Evolutionary conservation across 495 filamentous ascomycete genomes (phyloP).

Genomic region (Penicillium taxi): DNA sequence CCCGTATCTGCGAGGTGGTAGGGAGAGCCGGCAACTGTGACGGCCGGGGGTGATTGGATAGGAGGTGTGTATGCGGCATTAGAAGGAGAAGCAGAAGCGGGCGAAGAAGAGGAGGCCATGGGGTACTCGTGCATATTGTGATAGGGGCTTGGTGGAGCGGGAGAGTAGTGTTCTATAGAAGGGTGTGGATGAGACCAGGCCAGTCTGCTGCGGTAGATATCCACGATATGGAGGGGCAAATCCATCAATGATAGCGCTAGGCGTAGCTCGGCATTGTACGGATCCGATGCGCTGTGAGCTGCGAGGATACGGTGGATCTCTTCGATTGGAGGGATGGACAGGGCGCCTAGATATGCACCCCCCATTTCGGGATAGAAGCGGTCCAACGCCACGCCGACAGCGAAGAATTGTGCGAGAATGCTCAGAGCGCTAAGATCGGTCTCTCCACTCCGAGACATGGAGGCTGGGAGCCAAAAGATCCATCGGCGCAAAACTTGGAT

Average conservation of each 20-base stretch:
- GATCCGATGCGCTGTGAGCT: conserved; percentile 25
- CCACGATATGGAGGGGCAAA: conserved; percentile 28
- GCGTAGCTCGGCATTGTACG: conserved; percentile 30
- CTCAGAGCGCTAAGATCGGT: conserved; percentile 35
- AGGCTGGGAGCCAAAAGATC: conserved; percentile 89
- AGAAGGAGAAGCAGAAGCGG: conserved; percentile 32
- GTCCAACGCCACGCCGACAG: conserved; percentile 76
- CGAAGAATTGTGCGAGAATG: conserved; percentile 86
- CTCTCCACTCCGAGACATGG: conserved; percentile 52
- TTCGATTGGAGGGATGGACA: conserved; percentile 67
- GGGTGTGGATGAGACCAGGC: conserved; percentile 35
- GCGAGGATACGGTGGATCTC: conserved; percentile 58
- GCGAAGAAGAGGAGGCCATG: conserved; percentile 30
- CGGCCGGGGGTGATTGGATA: conserved; percentile 34
- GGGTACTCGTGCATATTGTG: conserved; percentile 29
- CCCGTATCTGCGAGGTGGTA: conserved; percentile 25
- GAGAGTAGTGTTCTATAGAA: conserved; percentile 32
- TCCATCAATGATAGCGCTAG: conserved; percentile 33
- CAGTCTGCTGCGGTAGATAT: conserved; percentile 29
- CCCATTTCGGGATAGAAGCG: conserved; percentile 86
- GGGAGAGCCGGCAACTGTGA: conserved; percentile 31
- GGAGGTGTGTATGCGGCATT: conserved; percentile 37
- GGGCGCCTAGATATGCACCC: conserved; percentile 73
- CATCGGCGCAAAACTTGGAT: conserved; percentile 79
- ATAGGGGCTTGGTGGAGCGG: conserved; percentile 34